Conservation (phyloP, 768 basidiomycete species). For the Trametes punicea region DNA sequence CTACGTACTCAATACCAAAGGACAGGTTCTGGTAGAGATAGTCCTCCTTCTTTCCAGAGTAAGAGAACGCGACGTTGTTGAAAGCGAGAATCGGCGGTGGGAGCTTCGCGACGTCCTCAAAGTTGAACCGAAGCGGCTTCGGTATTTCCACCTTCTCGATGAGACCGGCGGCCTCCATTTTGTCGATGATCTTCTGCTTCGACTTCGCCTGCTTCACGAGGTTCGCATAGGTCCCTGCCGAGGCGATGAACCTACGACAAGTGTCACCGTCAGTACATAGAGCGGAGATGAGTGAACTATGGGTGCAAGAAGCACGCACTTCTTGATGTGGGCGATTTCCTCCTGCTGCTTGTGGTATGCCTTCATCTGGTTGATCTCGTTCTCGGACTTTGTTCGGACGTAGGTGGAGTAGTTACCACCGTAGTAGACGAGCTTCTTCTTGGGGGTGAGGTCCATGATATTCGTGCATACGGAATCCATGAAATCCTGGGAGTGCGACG, state of each 20-base stretch:
- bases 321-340: constrained; percentile 97
- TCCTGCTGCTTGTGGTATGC: constrained; percentile 98
- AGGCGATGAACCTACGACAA: constrained; percentile 81
- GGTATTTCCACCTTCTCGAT: constrained; percentile 84
- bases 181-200: constrained; percentile 99
- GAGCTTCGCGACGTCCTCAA: constrained; percentile 89
- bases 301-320: constrained; percentile 46
- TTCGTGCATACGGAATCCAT: constrained; percentile 98
- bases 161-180: constrained; percentile 99
- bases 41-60: constrained; percentile 85
- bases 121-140: constrained; percentile 85
- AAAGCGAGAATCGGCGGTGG: constrained; percentile 98
- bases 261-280: not conserved
- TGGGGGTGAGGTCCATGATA: constrained; percentile 91
- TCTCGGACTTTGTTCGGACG: constrained; percentile 93
- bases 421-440: constrained; percentile 94
- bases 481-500: constrained; percentile 99
- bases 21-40: constrained; percentile 85
- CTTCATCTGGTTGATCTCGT: constrained; percentile 99
- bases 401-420: constrained; percentile 97
- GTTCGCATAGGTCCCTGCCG: constrained; percentile 99
- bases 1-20: constrained; percentile 93
- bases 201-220: constrained; percentile 98
- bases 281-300: not conserved
- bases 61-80: constrained; percentile 90